Conservation (phyloP, 495 filamentous ascomycete genomes). For the Aspergillus coremiiformis region DNA sequence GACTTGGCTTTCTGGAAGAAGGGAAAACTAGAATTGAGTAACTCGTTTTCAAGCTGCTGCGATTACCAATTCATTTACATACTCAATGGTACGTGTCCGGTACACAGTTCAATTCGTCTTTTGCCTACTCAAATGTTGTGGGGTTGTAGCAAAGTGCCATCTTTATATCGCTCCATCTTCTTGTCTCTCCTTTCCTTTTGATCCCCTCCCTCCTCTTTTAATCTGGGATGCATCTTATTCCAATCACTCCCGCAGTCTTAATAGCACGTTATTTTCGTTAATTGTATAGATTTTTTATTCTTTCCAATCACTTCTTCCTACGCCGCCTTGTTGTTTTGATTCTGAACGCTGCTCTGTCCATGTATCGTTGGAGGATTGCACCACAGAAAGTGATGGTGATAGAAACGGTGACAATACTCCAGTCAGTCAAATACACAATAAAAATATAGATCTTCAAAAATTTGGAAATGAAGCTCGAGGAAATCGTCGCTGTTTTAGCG, state of each 20-base stretch:
- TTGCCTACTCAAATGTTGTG: background rate
- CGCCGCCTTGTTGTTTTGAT: background rate
- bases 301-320: slow-evolving; percentile 11
- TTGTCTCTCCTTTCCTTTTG: background rate
- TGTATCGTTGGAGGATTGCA: background rate
- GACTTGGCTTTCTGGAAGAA: slow-evolving; percentile 78
- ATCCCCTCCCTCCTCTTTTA: background rate
- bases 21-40: slow-evolving; percentile 95
- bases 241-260: background rate
- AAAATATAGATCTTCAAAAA: slow-evolving; percentile 2
- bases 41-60: slow-evolving; percentile 4
- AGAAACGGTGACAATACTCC: background rate
- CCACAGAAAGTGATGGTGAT: background rate
- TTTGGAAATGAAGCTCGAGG: too few relatives aligned
- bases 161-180: background rate
- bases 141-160: background rate
- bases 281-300: background rate
- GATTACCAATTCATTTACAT: slow-evolving; percentile 5
- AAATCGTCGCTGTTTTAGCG: too few relatives aligned
- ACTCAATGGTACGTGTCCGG: background rate
- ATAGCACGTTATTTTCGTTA: background rate
- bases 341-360: background rate
- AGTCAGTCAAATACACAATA: too few relatives aligned
- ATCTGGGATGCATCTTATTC: background rate
- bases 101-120: background rate